Percentiles rank a stretch among this genome's conserved stretches.
phyloP scores from a whole-genome alignment of 2,329 filamentous ascomycete species.

The Phyllosticta citrichinensis region DNA sequence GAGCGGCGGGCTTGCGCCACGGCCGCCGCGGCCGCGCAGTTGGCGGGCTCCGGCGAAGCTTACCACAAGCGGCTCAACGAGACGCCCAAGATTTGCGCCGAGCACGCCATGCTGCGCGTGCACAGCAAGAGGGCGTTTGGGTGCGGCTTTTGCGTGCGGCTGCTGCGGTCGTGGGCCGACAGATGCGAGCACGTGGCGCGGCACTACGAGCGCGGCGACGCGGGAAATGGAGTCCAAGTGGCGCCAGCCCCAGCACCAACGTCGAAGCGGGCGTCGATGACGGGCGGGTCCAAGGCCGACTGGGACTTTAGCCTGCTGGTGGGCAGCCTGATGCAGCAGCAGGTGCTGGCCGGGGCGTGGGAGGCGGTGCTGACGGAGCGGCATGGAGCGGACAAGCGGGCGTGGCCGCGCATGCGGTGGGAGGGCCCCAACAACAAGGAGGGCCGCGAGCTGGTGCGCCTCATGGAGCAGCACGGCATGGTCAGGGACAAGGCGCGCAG shows the following conservation, averaged over 20 bases:
- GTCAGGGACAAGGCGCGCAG: conserved; percentile 45
- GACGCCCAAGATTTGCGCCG: conserved; percentile 3
- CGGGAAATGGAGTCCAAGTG: neutral
- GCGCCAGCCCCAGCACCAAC: too few relatives aligned
- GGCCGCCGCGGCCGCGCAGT: neutral
- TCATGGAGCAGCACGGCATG: conserved; percentile 49
- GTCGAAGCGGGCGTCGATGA: neutral
- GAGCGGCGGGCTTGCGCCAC: neutral
- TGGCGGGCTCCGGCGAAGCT: conserved; percentile 3
- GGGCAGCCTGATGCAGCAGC: conserved; percentile 57
- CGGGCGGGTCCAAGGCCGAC: conserved; percentile 38
- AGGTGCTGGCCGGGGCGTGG: conserved; percentile 52
- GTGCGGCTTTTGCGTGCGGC: conserved; percentile 56
- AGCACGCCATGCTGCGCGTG: conserved; percentile 22
- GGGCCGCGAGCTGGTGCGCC: conserved; percentile 52
- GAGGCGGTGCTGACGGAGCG: conserved; percentile 44
- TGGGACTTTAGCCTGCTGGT: conserved; percentile 62
- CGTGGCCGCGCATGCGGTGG: conserved; percentile 41
- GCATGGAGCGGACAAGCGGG: conserved; percentile 44
- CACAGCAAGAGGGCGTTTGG: conserved; percentile 58
- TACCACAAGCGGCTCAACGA: neutral
- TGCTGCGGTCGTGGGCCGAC: conserved; percentile 54
- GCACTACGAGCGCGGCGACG: conserved; percentile 53
- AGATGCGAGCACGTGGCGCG: conserved; percentile 58
- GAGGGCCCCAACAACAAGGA: conserved; percentile 44